Evolutionary conservation across 2,329 filamentous ascomycete genomes (phyloP), one percentile per base, ranked within the genome.

Genomic region (Fusarium buharicum): DNA sequence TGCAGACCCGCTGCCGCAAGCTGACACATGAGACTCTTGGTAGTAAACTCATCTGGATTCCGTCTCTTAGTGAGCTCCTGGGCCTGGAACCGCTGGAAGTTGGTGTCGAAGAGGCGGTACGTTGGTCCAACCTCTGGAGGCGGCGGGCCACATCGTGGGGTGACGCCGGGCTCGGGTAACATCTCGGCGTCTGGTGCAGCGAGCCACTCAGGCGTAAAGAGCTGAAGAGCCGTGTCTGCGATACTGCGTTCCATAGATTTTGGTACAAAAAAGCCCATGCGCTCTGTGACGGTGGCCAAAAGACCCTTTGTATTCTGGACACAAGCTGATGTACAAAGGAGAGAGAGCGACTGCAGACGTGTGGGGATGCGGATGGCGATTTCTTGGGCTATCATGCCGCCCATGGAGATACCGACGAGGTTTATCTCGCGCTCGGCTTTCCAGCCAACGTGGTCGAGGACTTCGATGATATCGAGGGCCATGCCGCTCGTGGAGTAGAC

Each of bases 341-440:
- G 81, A 30, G 78, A 82, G 16, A 91, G 77, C 14, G 82, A 85
- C 20, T 78, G 77, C 49, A 91, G 73, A 41, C 84, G 79, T 12
- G 76, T 61, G 0, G 86, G 86, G 27, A 79, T 76, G n/a, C 80
- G 74, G 65, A 76, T 79, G 18, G 83, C 86, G 4, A 97, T 72
- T 77, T 97, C 93, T 76, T 96, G 93, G 3, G 91, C 86, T 69
- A 97, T 94, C 93, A 97, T 96, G 70, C 93, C 92, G 62, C 92
- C 92, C 84, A 96, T 90, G 56, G 89, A 92, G 64, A 94, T 87
- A 52, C 92, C 93, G 30, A 90, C 81, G 48, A 96, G 74, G 77
- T 97, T 87, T 73, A 79, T 82, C 77, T 68, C 80, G 68, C 72
- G 82, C 62, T 50, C 75, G 43, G 55, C 72, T 9, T 72, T 86